Conservation (phyloP, 106 monocot genomes). For the Cymbidium sinense region DNA sequence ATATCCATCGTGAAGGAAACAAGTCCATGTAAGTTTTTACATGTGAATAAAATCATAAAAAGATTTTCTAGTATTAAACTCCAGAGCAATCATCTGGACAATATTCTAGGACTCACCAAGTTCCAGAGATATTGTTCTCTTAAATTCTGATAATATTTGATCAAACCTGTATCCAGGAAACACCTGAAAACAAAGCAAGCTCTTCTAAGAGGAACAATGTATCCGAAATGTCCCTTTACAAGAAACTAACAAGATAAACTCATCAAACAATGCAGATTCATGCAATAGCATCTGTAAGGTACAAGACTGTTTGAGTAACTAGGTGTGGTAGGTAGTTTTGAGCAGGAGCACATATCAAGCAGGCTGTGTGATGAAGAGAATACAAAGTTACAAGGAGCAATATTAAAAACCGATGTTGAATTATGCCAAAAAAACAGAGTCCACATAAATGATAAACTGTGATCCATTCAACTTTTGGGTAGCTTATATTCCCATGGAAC, state of each 20-base stretch:
- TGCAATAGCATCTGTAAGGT: neutral
- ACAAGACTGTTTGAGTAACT: neutral
- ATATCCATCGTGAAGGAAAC: neutral
- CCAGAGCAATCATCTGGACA: neutral
- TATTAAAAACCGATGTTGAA: neutral
- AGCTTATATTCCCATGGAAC: neutral
- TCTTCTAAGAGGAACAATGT: slow-evolving; percentile 5
- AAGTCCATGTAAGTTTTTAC: neutral
- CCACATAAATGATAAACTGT: neutral
- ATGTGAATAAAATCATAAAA: neutral
- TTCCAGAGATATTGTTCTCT: slow-evolving; percentile 61
- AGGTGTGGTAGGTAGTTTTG: neutral
- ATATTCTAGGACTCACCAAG: slow-evolving; percentile 43
- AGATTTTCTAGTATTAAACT: neutral
- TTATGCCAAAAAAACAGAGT: neutral
- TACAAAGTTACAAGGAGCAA: neutral
- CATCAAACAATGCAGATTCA: neutral
- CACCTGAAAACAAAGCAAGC: slow-evolving; percentile 58
- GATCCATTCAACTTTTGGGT: neutral
- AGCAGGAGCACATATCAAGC: neutral
- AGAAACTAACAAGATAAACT: neutral
- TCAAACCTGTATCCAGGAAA: slow-evolving; percentile 91
- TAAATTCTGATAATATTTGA: slow-evolving; percentile 64
- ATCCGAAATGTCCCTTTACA: neutral
- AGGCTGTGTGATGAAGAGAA: neutral